phyloP scores from a whole-genome alignment of 1,139 yeast species.

The Taphrina sp. region DNA sequence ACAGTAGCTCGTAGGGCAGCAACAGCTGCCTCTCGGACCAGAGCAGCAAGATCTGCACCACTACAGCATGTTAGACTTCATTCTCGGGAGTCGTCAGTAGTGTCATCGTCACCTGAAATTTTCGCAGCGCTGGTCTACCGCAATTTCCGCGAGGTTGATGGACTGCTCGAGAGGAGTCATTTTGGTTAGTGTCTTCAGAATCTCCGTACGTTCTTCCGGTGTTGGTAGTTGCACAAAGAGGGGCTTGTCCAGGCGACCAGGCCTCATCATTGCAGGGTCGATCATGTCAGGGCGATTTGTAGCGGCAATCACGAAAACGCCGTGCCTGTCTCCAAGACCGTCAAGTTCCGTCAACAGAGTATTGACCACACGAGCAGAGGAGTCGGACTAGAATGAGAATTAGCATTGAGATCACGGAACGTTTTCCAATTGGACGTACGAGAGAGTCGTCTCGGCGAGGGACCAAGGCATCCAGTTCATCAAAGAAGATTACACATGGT shows the following conservation, averaged over 20 bases:
- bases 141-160: conserved; percentile 62
- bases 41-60: conserved; percentile 92
- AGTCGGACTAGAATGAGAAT: conserved; percentile 56
- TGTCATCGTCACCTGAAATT: conserved; percentile 53
- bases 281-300: conserved; percentile 98
- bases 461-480: conserved; percentile 92
- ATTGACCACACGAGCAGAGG: conserved; percentile 91
- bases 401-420: too few relatives aligned
- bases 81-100: background rate
- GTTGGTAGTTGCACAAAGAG: conserved; percentile 86
- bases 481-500: conserved; percentile 94
- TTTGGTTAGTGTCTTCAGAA: conserved; percentile 73
- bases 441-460: conserved; percentile 86
- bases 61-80: background rate
- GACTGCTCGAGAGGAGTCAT: conserved; percentile 69
- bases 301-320: conserved; percentile 93
- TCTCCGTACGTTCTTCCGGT: conserved; percentile 72
- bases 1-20: conserved; percentile 73
- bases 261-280: conserved; percentile 96
- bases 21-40: conserved; percentile 91
- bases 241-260: conserved; percentile 93
- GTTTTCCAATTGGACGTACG: background rate
- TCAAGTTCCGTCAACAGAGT: conserved; percentile 90
- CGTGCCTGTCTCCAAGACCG: conserved; percentile 88
- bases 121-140: conserved; percentile 74